Base-by-base conservation (phyloP, 2,329 filamentous ascomycete genomes). In the Xylaria arbuscula region DNA sequence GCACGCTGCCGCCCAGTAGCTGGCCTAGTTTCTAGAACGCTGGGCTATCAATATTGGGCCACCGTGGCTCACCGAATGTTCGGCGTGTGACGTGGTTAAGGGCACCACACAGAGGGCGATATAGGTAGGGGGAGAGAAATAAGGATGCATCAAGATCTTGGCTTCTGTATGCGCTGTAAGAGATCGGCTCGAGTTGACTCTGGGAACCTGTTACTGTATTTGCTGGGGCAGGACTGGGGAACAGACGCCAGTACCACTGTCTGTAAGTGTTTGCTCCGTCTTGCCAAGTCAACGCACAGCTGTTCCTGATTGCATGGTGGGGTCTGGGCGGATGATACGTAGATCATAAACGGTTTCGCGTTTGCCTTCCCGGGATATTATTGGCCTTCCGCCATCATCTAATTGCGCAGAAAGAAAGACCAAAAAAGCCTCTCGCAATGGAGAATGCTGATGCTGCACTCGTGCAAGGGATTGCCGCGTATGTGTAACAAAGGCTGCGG, bases 401-500 rank as follows among this genome's bases (percentile, higher is more conserved):
- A 38, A 60, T n/a, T 38, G 40, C 19, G 48, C 19, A 38, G 24
- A 10, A n/a, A 36, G 28, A 11, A 19, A 9, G 8, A 32, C 11
- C 10, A 8, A n/a, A 38, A 38, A 10, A 17, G n/a, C n/a, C n/a
- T n/a, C 38, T 17, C 28, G 28, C 57, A 60, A 34, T 10, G 47
- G 19, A 55, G 51, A 47, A 48, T 24, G 47, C 48, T 42, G 38
- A 22, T 57, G 38, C 22, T 32, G 24, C 24, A 57, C 45, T 58
- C 19, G 40, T 54, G 45, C 38, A 24, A 36, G 54, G 42, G 56
- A 63, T 45, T 32, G 48, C 55, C 24, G 34, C 17, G 15, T 45
- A 45, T 63, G 53, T 63, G 56, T 67, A 67, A 54, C 53, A 17
- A 56, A 60, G 45, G 36, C 47, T 66, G 64, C 56, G 53, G 64